Base-by-base conservation (phyloP, 2,329 filamentous ascomycete genomes). In the Zasmidium angulare region DNA sequence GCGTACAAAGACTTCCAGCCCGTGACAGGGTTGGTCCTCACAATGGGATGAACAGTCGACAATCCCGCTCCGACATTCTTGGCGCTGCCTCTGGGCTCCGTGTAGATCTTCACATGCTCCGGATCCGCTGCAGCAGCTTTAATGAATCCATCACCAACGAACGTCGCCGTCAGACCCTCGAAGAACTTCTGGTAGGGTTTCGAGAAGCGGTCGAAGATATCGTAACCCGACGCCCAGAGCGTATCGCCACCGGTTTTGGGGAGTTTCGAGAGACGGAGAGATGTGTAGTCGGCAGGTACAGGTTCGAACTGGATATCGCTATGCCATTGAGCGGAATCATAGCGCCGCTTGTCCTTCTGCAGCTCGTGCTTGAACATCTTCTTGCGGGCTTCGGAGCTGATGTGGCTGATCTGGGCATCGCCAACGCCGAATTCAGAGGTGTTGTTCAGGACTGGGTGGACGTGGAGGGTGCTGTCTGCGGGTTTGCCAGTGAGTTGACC, bases 211-310 rank as follows among this genome's bases (percentile, higher is more conserved):
- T 89, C 86, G 67, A 87, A 89, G 20, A 88, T 72, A 65, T 89
- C 86, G 68, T 88, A 89, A 0, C 84, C 85, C 1, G 84, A 86
- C 0, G 86, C 86, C 86, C 86, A 89, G 6, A 89, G 79, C 0
- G 87, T 88, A 69, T 87, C 68, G 36, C 69, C 67, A 49, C 84
- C 85, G 0, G 81, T 84, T 43, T 76, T 75, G 0, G 85, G 86
- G 0, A 88, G 73, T 50, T 82, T 73, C 2, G 80, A 81, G 1
- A 88, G 72, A 22, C 84, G 79, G 19, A 89, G 75, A 0, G 82
- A 78, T 0, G 86, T 81, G 66, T 89, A 89, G 68, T 89, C 86
- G 3, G 82, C 80, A 0, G 87, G 87, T 3, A 84, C 76, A 0
- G 81, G 82, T 74, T 89, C 87, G 60, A 88, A 89, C 0, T 82